phyloP scores from a whole-genome alignment of 768 basidiomycete genomes.

The Naganishia onofrii region DNA sequence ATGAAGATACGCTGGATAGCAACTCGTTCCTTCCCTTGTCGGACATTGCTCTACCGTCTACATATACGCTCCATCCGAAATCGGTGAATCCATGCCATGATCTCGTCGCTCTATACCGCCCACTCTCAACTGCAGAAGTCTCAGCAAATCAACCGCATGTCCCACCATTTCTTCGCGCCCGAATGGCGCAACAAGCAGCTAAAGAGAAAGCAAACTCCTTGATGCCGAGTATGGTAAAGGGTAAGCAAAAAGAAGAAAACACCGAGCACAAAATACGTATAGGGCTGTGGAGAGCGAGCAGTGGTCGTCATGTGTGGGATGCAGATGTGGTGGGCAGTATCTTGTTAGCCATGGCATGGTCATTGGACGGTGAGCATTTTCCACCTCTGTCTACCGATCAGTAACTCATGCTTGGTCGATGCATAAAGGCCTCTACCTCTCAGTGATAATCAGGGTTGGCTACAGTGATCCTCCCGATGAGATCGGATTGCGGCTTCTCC shows the following conservation, averaged over 20 bases:
- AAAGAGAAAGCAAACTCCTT: slow-evolving; percentile 19
- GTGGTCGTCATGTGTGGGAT: slow-evolving; percentile 17
- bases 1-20: not conserved
- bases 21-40: slow-evolving; percentile 8
- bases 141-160: slow-evolving; percentile 15
- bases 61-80: slow-evolving; percentile 9
- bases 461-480: not conserved
- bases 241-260: slow-evolving; percentile 19
- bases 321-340: not conserved
- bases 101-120: slow-evolving; percentile 17
- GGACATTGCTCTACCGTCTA: slow-evolving; percentile 12
- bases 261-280: slow-evolving; percentile 13
- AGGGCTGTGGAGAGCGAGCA: slow-evolving; percentile 11
- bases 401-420: not conserved
- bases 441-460: not conserved
- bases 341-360: slow-evolving; percentile 12
- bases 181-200: slow-evolving; percentile 18
- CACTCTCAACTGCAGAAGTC: not conserved
- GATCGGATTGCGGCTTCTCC: not conserved
- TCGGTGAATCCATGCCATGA: slow-evolving; percentile 17
- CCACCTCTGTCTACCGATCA: not conserved
- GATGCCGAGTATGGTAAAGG: slow-evolving; percentile 17
- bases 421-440: not conserved
- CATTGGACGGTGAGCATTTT: slow-evolving; percentile 2
- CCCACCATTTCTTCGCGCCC: slow-evolving; percentile 4